These are phyloP conservation scores for Austropuccinia psidii DNA, from an alignment of 1,284 basidiomycete species.

Conservation along the genomic window DNA sequence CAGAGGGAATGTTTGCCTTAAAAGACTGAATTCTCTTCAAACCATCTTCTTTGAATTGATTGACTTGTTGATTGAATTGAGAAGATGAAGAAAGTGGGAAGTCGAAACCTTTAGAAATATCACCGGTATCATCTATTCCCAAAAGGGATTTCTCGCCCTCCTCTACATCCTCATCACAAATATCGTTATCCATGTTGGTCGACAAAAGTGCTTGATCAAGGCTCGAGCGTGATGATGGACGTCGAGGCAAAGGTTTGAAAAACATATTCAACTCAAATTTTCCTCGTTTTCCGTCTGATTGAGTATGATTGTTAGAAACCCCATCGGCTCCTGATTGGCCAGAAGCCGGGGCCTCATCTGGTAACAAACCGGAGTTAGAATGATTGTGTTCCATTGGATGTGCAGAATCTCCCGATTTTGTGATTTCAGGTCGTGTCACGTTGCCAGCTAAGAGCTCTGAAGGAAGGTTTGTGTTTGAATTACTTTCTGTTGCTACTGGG, in stretches of 20 bases:
- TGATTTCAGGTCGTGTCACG: too few relatives aligned
- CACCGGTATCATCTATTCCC: not conserved
- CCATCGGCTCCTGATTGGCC: not conserved
- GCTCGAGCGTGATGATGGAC: constrained; percentile 2
- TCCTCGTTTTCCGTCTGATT: not conserved
- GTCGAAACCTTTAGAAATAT: not conserved
- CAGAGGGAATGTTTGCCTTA: not conserved
- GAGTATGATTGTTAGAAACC: not conserved
- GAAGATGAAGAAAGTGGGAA: too few relatives aligned
- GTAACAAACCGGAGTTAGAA: not conserved
- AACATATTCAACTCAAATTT: not conserved
- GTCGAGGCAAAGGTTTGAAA: not conserved
- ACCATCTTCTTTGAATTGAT: too few relatives aligned
- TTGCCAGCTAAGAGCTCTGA: too few relatives aligned
- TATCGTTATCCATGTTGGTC: not conserved
- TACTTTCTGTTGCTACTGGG: not conserved
- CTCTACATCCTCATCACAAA: not conserved
- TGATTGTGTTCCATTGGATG: not conserved
- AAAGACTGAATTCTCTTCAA: not conserved
- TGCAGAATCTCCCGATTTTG: too few relatives aligned
- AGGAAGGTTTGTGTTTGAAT: not conserved
- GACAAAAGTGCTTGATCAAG: not conserved
- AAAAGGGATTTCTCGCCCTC: too few relatives aligned
- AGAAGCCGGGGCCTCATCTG: not conserved
- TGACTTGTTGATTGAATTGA: too few relatives aligned